Evolutionary conservation across 2,329 filamentous ascomycete genomes (phyloP).

Genomic region (Phoma sp.): DNA sequence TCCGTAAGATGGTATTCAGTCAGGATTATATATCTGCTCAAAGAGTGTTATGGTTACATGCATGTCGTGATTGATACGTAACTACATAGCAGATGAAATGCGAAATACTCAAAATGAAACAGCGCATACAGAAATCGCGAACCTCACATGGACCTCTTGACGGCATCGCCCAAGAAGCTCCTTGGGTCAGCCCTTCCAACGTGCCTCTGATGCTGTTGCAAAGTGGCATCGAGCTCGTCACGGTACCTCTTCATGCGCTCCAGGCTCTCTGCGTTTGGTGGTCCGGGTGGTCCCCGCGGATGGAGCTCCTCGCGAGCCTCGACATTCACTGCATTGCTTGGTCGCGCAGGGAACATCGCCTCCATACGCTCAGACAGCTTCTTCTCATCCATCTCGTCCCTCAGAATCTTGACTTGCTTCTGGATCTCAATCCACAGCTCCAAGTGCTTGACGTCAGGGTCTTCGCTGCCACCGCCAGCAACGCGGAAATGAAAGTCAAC

Average conservation of each 20-base stretch:
- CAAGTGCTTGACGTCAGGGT: slow-evolving; percentile 44
- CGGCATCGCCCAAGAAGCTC: not conserved
- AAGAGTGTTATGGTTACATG: not conserved
- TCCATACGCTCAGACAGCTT: slow-evolving; percentile 14
- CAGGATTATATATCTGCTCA: not conserved
- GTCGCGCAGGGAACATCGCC: slow-evolving; percentile 1
- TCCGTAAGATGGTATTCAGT: not conserved
- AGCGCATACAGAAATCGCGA: not conserved
- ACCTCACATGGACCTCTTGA: slow-evolving; percentile 15
- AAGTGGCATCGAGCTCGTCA: slow-evolving; percentile 35
- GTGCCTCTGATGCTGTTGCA: slow-evolving; percentile 18
- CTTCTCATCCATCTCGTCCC: slow-evolving; percentile 50
- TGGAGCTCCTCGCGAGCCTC: not conserved
- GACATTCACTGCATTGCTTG: not conserved
- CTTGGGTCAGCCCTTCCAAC: not conserved
- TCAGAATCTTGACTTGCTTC: slow-evolving; percentile 52
- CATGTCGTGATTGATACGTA: not conserved
- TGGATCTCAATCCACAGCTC: slow-evolving; percentile 53
- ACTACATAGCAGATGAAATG: not conserved
- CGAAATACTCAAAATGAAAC: not conserved
- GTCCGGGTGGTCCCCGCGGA: not conserved
- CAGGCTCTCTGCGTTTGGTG: not conserved
- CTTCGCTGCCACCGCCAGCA: slow-evolving; percentile 11
- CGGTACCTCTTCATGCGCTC: slow-evolving; percentile 16
- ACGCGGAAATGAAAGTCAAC: slow-evolving; percentile 4